Evolutionary conservation across 129 eudicot species (phyloP), one percentile per base, ranked within the genome.

Genomic region (Logfia minima): DNA sequence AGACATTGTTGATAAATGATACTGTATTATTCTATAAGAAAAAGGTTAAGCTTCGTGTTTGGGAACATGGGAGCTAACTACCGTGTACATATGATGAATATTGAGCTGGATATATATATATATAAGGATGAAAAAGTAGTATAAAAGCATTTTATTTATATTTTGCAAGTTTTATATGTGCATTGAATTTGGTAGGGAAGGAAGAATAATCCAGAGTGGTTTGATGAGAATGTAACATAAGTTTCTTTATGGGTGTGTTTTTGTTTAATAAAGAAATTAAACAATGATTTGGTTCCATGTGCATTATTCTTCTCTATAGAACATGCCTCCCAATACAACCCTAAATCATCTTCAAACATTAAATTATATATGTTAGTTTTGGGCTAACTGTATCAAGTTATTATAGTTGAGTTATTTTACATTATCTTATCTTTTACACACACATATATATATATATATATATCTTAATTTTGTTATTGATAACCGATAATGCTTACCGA

Each of bases 191-290:
- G 85, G 90, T 75, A 85, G 51, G 80, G 65, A 55, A 61, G 68
- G 60, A 72, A 78, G 96, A 90, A 88, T 90, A 88, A 90, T 88
- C 84, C 96, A 90, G 96, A 83, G 93, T 90, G 96, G 84, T 82
- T 76, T 85, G 76, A 79, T 86, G 84, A 64, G 82, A 79, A 52
- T 79, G 77, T 74, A 83, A 35, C 68, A 72, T 37, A 53, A 71
- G 69, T 76, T 53, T 83, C 75, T 74, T 79, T 78, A 61, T 19
- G 10, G 80, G 61, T 52, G 64, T 61, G 68, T 61, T 75, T 72
- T 71, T 63, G 34, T 82, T 58, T 52, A 77, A 61, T 65, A 53
- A 68, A 70, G 69, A 77, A 32, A 87, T 68, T 16, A 81, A 70
- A 71, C 85, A 85, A 91, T 91, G 92, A 91, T 91, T 92, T 82